Conservation (phyloP, 192 early-diverging fungal genomes). For the Chytriomyces sp. region DNA sequence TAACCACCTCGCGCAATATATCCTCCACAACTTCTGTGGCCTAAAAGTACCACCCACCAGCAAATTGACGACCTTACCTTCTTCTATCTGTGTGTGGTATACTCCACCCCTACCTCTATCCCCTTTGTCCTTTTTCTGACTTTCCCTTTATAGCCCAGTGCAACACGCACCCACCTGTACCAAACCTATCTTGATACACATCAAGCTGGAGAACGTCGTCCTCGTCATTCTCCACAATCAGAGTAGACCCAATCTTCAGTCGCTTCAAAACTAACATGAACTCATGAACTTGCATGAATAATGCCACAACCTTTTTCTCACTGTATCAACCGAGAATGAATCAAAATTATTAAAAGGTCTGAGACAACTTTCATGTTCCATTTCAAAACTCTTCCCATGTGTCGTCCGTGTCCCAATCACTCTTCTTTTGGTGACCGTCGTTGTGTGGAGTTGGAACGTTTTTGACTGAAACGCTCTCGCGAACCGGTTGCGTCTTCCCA, state of each 20-base stretch:
- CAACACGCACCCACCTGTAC: background rate
- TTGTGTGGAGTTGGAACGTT: background rate
- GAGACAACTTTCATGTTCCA: too few relatives aligned
- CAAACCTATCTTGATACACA: background rate
- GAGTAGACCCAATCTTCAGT: too few relatives aligned
- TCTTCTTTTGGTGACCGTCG: constrained; percentile 19
- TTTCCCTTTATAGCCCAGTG: background rate
- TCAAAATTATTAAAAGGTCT: too few relatives aligned
- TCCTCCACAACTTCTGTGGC: background rate
- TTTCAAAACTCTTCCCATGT: constrained; percentile 27
- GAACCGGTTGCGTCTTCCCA: background rate
- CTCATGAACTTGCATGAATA: too few relatives aligned
- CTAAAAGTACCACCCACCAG: background rate
- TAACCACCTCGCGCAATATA: background rate
- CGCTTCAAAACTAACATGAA: too few relatives aligned
- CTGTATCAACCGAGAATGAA: too few relatives aligned
- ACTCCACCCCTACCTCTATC: background rate
- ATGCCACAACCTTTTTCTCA: too few relatives aligned
- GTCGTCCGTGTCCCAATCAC: constrained; percentile 28
- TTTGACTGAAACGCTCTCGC: background rate
- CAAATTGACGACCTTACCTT: too few relatives aligned
- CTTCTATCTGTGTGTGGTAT: background rate
- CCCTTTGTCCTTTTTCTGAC: background rate
- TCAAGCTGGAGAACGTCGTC: background rate
- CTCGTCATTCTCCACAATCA: background rate